These are phyloP conservation scores for Eremothecium gossypii DNA, from an alignment of 1,139 yeast species.

Conservation along the genomic window DNA sequence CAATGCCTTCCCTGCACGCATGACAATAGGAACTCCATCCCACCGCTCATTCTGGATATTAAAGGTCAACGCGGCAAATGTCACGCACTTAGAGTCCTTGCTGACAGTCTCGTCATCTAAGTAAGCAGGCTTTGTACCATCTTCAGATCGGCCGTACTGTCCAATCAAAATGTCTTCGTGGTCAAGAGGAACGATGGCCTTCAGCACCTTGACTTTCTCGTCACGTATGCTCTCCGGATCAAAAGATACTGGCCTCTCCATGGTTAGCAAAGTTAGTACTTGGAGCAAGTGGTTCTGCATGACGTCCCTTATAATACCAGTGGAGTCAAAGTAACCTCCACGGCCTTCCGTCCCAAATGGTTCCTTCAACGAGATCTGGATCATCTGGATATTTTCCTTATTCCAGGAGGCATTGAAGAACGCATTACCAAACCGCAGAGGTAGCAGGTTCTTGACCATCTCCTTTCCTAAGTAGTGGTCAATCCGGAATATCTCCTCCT, in stretches of 20 bases:
- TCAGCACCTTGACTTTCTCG: slow-evolving; percentile 87
- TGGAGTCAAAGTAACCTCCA: slow-evolving; percentile 93
- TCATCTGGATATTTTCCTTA: slow-evolving; percentile 61
- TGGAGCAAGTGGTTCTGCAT: slow-evolving; percentile 97
- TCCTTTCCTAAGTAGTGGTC: slow-evolving; percentile 98
- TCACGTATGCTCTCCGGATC: slow-evolving; percentile 92
- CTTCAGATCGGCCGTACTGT: slow-evolving; percentile 76
- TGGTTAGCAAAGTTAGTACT: slow-evolving; percentile 80
- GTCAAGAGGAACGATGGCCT: slow-evolving; percentile 66
- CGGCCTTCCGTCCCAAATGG: slow-evolving; percentile 98
- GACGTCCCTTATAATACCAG: slow-evolving; percentile 95
- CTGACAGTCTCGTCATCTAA: slow-evolving; percentile 89
- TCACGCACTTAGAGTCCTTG: slow-evolving; percentile 72
- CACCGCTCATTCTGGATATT: slow-evolving; percentile 86
- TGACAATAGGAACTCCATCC: slow-evolving; percentile 94
- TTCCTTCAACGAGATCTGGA: slow-evolving; percentile 90
- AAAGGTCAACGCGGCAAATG: slow-evolving; percentile 80
- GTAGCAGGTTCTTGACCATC: slow-evolving; percentile 88
- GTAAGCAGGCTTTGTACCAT: slow-evolving; percentile 85
- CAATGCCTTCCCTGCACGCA: slow-evolving; percentile 95
- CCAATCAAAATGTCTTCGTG: slow-evolving; percentile 67
- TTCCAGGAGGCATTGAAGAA: slow-evolving; percentile 83
- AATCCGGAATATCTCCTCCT: slow-evolving; percentile 87
- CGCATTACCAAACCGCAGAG: slow-evolving; percentile 82
- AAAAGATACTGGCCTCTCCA: slow-evolving; percentile 90